These are phyloP conservation scores for Penicillium rolfsii DNA, from an alignment of 2,329 filamentous ascomycete species.

Conservation along the genomic window DNA sequence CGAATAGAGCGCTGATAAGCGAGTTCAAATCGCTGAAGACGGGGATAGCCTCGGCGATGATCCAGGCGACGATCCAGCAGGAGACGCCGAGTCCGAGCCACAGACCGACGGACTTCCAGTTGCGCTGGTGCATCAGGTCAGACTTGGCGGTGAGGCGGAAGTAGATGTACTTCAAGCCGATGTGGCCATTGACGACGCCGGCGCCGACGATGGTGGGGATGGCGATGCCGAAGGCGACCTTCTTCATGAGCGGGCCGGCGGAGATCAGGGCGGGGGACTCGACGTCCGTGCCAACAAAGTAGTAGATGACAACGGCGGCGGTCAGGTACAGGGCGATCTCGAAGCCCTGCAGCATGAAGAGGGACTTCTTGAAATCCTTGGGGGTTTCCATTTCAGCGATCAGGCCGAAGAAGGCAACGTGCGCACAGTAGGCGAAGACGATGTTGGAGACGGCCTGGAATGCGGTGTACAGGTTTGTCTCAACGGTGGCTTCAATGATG, in stretches of 20 bases:
- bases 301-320: conserved; percentile 69
- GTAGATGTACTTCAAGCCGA: conserved; percentile 69
- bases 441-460: conserved; percentile 71
- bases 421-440: conserved; percentile 70
- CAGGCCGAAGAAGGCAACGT: conserved; percentile 70
- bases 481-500: conserved; percentile 43
- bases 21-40: conserved; percentile 68
- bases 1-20: conserved; percentile 52
- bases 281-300: conserved; percentile 64
- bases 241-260: conserved; percentile 59
- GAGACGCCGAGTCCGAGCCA: conserved; percentile 62
- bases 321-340: conserved; percentile 66
- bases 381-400: conserved; percentile 67
- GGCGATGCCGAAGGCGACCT: conserved; percentile 69
- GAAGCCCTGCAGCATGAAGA: conserved; percentile 63
- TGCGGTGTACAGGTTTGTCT: conserved; percentile 56
- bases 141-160: conserved; percentile 64
- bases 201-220: conserved; percentile 72
- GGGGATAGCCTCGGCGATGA: conserved; percentile 71
- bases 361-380: conserved; percentile 63
- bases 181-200: conserved; percentile 70
- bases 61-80: conserved; percentile 65
- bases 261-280: conserved; percentile 68
- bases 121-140: conserved; percentile 55
- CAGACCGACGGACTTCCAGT: conserved; percentile 54